A percentile compares a stretch with the other conserved stretches of the same genome.
phyloP scores from a whole-genome alignment of 2,329 filamentous ascomycete genomes.

The Microcyclospora tardicrescens region DNA sequence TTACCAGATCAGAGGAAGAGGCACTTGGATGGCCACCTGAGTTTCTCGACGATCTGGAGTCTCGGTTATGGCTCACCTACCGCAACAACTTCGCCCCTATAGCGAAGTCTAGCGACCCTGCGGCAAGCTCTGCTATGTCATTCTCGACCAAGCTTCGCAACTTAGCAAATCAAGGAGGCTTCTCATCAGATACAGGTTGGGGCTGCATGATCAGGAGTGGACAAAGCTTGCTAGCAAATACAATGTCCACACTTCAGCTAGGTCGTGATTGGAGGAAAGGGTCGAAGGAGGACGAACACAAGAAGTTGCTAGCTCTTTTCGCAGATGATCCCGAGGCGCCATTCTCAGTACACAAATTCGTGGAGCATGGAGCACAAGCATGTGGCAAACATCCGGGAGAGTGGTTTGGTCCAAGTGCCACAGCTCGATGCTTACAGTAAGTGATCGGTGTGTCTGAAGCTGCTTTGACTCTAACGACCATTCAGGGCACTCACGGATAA shows the following conservation, averaged over 20 bases:
- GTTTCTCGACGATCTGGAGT: conserved; percentile 88
- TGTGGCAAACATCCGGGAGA: conserved; percentile 94
- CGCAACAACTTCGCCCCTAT: conserved; percentile 77
- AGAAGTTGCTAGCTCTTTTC: conserved; percentile 63
- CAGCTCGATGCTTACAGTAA: conserved; percentile 85
- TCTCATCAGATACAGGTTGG: conserved; percentile 91
- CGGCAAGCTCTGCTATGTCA: conserved; percentile 58
- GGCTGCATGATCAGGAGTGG: conserved; percentile 98
- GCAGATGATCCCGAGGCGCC: conserved; percentile 75
- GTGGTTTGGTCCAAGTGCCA: conserved; percentile 98
- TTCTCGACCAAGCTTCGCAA: conserved; percentile 75
- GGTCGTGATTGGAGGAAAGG: conserved; percentile 78
- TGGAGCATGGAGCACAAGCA: conserved; percentile 68
- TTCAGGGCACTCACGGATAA: conserved; percentile 60
- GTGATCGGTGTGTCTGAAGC: conserved; percentile 20
- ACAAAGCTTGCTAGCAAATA: conserved; percentile 82
- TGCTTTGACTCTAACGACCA: conserved; percentile 7
- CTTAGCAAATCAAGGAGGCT: conserved; percentile 64
- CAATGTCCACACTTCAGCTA: conserved; percentile 56
- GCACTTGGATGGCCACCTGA: conserved; percentile 60
- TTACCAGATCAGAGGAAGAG: conserved; percentile 21
- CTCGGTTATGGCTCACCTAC: conserved; percentile 92
- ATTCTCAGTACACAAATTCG: conserved; percentile 92
- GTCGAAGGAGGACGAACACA: conserved; percentile 45
- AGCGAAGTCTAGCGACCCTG: conserved; percentile 61